Percentiles rank a stretch among this genome's conserved stretches.
phyloP scores from a whole-genome alignment of 495 filamentous ascomycete species.

The Aspergillus panamensis region DNA sequence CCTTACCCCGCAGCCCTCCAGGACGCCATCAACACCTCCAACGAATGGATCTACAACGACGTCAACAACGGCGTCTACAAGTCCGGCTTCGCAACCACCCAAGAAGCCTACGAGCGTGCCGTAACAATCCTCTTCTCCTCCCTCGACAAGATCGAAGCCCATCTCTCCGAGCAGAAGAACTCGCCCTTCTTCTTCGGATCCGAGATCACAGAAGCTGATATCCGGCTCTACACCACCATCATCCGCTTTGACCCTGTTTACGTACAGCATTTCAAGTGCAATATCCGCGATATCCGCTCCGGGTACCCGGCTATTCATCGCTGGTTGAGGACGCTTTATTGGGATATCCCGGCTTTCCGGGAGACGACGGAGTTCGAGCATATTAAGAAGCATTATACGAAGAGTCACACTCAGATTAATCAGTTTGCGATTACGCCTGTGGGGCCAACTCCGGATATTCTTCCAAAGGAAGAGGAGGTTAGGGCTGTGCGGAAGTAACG shows the following conservation, averaged over 20 bases:
- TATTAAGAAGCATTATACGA: constrained; percentile 71
- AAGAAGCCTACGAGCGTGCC: constrained; percentile 72
- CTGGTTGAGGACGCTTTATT: constrained; percentile 67
- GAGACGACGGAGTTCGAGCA: constrained; percentile 67
- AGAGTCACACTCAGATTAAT: constrained; percentile 69
- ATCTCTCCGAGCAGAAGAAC: constrained; percentile 45
- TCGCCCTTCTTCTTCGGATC: constrained; percentile 68
- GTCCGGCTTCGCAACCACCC: constrained; percentile 65
- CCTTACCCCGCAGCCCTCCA: constrained; percentile 60
- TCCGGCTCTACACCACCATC: constrained; percentile 79
- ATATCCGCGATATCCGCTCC: constrained; percentile 74
- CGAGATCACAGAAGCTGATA: constrained; percentile 73
- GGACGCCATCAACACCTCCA: constrained; percentile 65
- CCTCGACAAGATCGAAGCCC: constrained; percentile 66
- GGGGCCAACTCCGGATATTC: constrained; percentile 59
- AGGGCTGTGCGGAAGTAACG: constrained; percentile 36
- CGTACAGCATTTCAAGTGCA: constrained; percentile 94
- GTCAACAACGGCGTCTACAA: constrained; percentile 90
- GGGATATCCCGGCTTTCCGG: constrained; percentile 59
- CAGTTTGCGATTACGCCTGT: constrained; percentile 60
- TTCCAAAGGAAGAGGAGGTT: constrained; percentile 60
- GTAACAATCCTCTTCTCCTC: constrained; percentile 65
- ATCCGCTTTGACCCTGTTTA: constrained; percentile 85
- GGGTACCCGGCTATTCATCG: constrained; percentile 68
- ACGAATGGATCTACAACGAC: constrained; percentile 79